Evolutionary conservation across 1,284 basidiomycete genomes (phyloP), one percentile per base, ranked within the genome.

Genomic region (Tilletia setariae): DNA sequence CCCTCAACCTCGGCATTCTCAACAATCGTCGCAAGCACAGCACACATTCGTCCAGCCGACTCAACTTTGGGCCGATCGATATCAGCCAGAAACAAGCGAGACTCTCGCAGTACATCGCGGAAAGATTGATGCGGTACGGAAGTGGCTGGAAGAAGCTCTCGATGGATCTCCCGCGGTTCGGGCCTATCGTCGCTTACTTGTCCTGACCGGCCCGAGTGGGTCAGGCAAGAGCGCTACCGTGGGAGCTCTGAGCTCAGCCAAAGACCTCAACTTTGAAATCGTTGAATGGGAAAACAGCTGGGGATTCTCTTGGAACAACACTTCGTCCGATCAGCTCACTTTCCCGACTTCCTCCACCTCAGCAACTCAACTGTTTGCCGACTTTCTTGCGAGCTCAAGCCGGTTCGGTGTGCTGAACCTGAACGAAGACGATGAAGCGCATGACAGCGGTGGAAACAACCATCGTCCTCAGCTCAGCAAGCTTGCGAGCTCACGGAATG

Each of bases 211-310:
- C 1, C 92, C 93, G 0, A 90, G 94, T 8, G 96, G 95, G 0
- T 88, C 89, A 0, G 95, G 89, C 0, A 98, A 98, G 85, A 95
- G 94, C 0, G 87, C 93, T 0, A 92, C 92, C 0, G 75, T 98
- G 0, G 87, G 87, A 13, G 87, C 94, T 0, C 84, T 98, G 7
- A 86, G 92, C 0, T 15, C 63, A 3, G 2, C 25, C 8, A 83
- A 85, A 25, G 90, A 95, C 75, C 84, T 96, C 70, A 88, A 87
- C 1, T 88, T 92, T 64, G 90, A 94, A 51, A 86, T 97, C 23
- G 80, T 93, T 35, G 95, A 98, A 82, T 98, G 94, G 93, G 85
- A 87, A 63, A 92, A 89, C 75, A 25, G 23, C 63, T 67, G 0
- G 68, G 47, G 21, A 13, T 63, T 2, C 8, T 30, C 44, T 44